Conservation (phyloP, 1,139 yeast genomes). For the Sugiyamaella japonica region DNA sequence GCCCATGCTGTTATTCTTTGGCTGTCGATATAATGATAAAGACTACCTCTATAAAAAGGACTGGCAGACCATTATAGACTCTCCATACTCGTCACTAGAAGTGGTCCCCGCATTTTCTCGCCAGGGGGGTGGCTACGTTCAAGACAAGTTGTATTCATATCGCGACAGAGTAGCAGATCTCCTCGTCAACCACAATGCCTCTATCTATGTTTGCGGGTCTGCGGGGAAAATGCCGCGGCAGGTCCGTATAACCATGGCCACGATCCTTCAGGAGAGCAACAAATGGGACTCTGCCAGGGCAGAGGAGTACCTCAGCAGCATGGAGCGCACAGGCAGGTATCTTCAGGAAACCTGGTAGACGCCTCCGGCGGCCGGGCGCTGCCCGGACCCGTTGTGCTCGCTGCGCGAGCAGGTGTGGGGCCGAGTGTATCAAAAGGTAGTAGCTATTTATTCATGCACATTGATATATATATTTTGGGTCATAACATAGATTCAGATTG, state of each 20-base stretch:
- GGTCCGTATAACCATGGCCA: constrained; percentile 73
- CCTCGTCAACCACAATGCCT: constrained; percentile 55
- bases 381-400: constrained; percentile 3
- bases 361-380: constrained; percentile 7
- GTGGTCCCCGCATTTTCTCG: constrained; percentile 60
- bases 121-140: constrained; percentile 60
- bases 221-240: constrained; percentile 95
- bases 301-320: constrained; percentile 49
- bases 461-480: constrained; percentile 2
- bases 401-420: too few species aligned
- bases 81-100: constrained; percentile 29
- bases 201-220: constrained; percentile 82
- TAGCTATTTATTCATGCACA: constrained; percentile 4
- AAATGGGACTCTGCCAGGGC: constrained; percentile 51
- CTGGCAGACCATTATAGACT: constrained; percentile 47
- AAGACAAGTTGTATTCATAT: constrained; percentile 60
- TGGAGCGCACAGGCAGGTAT: constrained; percentile 71
- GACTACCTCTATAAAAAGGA: constrained; percentile 66
- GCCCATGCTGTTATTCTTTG: constrained; percentile 56
- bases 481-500: constrained; percentile 1
- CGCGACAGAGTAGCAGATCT: constrained; percentile 51
- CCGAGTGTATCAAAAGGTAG: background rate
- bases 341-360: constrained; percentile 88
- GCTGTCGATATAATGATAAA: constrained; percentile 65
- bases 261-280: constrained; percentile 50